Conservation (phyloP, 768 basidiomycete species). For the Podaxis sp. region DNA sequence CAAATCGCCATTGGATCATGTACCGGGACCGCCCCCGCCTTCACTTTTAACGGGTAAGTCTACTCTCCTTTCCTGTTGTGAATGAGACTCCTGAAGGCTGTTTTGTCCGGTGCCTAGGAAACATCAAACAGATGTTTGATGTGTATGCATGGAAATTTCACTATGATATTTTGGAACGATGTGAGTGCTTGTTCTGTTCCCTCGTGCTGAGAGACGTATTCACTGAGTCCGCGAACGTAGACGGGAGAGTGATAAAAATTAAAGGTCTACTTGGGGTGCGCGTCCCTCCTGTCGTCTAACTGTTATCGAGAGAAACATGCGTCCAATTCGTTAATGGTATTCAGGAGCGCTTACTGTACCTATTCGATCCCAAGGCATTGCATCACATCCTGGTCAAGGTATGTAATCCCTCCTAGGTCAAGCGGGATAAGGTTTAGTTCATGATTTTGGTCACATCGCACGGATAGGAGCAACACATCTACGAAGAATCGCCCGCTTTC, state of each 20-base stretch:
- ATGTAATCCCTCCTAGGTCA: neutral
- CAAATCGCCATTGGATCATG: neutral
- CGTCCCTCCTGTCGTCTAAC: neutral
- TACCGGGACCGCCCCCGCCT: neutral
- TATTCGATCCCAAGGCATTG: slow-evolving; percentile 45
- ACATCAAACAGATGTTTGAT: slow-evolving; percentile 33
- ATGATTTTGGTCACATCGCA: neutral
- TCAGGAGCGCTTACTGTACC: slow-evolving; percentile 34
- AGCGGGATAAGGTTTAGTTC: neutral
- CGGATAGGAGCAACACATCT: slow-evolving; percentile 30
- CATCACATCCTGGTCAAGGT: slow-evolving; percentile 47
- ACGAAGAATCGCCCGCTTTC: slow-evolving; percentile 27
- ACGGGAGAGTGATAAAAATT: slow-evolving; percentile 34
- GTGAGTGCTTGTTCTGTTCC: slow-evolving; percentile 17
- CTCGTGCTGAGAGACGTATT: neutral
- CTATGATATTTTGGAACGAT: slow-evolving; percentile 30
- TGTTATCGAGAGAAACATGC: neutral
- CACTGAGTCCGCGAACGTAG: slow-evolving; percentile 17
- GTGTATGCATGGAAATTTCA: slow-evolving; percentile 37
- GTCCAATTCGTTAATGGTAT: neutral
- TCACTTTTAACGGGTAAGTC: neutral
- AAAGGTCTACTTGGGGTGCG: slow-evolving; percentile 36
- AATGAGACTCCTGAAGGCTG: neutral
- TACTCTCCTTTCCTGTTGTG: neutral
- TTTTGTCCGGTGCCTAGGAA: slow-evolving; percentile 25